Conservation (phyloP, 2,329 filamentous ascomycete species). For the Aspergillus sp. region DNA sequence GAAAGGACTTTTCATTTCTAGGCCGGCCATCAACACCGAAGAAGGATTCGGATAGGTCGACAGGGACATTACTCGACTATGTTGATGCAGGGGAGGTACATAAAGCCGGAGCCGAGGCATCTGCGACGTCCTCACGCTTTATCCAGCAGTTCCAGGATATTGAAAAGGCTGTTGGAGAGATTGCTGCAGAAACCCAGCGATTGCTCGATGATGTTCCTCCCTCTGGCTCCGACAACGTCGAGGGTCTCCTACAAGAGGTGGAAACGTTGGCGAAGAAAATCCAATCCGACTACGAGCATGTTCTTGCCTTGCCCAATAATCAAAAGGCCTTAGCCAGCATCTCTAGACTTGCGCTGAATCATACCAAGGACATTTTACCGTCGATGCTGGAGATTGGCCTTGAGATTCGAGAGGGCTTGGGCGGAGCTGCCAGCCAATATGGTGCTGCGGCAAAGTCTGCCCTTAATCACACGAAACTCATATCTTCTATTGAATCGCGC, state of each 20-base stretch:
- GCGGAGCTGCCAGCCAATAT: constrained; percentile 59
- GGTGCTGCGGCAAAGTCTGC: constrained; percentile 67
- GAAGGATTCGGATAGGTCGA: constrained; percentile 44
- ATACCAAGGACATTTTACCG: constrained; percentile 64
- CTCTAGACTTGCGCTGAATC: constrained; percentile 63
- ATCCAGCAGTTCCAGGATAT: constrained; percentile 60
- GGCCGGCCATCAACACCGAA: constrained; percentile 42
- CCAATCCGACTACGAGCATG: constrained; percentile 77
- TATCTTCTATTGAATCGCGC: constrained; percentile 75
- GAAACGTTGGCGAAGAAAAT: constrained; percentile 84
- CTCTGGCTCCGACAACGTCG: constrained; percentile 63
- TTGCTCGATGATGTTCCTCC: constrained; percentile 43
- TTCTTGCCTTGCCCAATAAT: constrained; percentile 66
- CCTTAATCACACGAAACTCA: constrained; percentile 74
- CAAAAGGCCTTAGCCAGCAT: constrained; percentile 63
- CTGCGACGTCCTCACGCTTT: constrained; percentile 60
- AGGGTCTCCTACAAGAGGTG: constrained; percentile 76
- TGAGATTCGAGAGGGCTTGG: constrained; percentile 54
- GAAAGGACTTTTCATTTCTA: constrained; percentile 44
- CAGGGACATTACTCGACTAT: constrained; percentile 69
- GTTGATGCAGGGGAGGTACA: constrained; percentile 72
- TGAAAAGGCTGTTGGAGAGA: constrained; percentile 58
- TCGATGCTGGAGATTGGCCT: constrained; percentile 56
- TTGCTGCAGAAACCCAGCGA: constrained; percentile 56
- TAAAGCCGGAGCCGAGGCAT: constrained; percentile 67